phyloP scores from a whole-genome alignment of 495 filamentous ascomycete genomes.

The Aspergillus homomorphus region DNA sequence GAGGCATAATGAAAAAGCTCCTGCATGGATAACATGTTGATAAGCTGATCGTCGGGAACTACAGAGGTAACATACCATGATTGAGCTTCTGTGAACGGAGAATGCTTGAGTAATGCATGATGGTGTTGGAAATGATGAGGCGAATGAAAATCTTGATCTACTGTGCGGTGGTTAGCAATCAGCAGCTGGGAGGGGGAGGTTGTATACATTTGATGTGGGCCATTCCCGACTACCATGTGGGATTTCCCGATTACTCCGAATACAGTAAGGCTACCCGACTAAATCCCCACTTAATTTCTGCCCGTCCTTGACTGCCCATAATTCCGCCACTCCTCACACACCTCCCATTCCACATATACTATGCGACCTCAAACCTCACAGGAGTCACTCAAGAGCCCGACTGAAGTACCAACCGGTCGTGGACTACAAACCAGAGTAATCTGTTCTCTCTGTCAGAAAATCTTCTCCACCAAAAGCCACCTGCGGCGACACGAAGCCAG shows the following conservation, averaged over 20 bases:
- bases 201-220: conserved; percentile 2
- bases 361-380: neutral
- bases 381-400: neutral
- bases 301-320: too few relatives aligned
- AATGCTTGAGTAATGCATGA: neutral
- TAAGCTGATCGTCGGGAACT: too few relatives aligned
- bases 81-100: neutral
- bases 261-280: neutral
- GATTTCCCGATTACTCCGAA: conserved; percentile 5
- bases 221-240: conserved; percentile 7
- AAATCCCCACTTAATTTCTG: neutral
- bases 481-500: conserved; percentile 6
- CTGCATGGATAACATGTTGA: neutral
- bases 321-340: neutral
- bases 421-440: neutral
- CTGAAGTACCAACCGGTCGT: neutral
- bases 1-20: neutral
- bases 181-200: too few relatives aligned
- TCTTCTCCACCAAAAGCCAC: conserved; percentile 2
- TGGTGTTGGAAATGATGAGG: neutral
- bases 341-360: neutral
- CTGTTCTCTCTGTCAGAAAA: neutral
- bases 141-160: too few relatives aligned
- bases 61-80: neutral
- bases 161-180: too few relatives aligned